Evolutionary conservation across 257 asterid genomes (phyloP).

Genomic region (Handroanthus guayacan): DNA sequence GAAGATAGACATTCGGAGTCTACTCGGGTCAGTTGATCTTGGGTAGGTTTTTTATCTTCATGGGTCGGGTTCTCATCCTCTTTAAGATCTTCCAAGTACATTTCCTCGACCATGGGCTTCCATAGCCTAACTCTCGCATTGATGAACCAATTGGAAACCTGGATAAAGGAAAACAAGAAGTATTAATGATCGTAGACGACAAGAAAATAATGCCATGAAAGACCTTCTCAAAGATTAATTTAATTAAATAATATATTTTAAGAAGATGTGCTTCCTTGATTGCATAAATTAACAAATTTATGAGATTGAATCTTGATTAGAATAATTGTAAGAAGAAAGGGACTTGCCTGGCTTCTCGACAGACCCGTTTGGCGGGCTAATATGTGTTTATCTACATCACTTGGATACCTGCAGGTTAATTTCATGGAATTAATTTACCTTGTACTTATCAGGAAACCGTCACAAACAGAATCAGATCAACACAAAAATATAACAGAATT

Average conservation of each 20-base stretch:
- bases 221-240: constrained; percentile 1
- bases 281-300: constrained; percentile 32
- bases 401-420: constrained; percentile 78
- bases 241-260: constrained; percentile 24
- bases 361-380: constrained; percentile 98
- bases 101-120: constrained; percentile 99
- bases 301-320: constrained; percentile 13
- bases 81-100: constrained; percentile 84
- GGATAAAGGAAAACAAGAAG: background rate
- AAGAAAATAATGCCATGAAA: constrained; percentile 27
- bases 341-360: constrained; percentile 96
- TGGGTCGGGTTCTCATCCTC: constrained; percentile 46
- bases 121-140: constrained; percentile 94
- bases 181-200: background rate
- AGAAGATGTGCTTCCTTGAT: constrained; percentile 45
- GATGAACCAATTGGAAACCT: constrained; percentile 98
- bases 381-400: constrained; percentile 95
- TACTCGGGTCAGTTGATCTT: constrained; percentile 57
- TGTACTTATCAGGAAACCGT: constrained; percentile 24
- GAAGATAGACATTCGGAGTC: constrained; percentile 88
- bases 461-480: constrained; percentile 44
- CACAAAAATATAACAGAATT: background rate
- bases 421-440: background rate
- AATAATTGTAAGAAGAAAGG: constrained; percentile 39
- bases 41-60: constrained; percentile 72